Base-by-base conservation (phyloP, 805 yeast species). In the Peterozyma toletana region DNA sequence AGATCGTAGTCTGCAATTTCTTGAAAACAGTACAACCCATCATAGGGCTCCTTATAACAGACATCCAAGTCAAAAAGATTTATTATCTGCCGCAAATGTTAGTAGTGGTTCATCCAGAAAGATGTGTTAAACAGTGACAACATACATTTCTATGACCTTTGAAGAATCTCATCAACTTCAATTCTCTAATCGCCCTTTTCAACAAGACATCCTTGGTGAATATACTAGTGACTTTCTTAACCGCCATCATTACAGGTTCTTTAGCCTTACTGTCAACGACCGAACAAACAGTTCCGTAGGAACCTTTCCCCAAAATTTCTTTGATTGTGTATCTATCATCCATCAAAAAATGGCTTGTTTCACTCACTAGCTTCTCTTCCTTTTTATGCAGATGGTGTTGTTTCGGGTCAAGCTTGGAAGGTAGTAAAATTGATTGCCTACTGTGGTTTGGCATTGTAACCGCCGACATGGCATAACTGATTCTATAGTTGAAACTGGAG, bases 21-120 rank as follows among this genome's bases (percentile, higher is more conserved):
- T 59, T 89, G 95, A 58, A 81, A 84, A 58, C 96, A 86, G 58
- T 90, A 90, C 27, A 90, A 70, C 0, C 98, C 98, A 47, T 85
- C 91, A 58, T 73, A 87, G 0, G 91, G 93, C 44, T 71, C 67
- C 27, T 68, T 64, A 37, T 72, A 65, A 13, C 86, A 79, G 27
- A 88, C 64, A 55, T 88, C 96, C 37, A 86, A 68, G 54, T 89
- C 95, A 16, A 86, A 60, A 41, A 90, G 66, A 35, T 75, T 75
- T 16, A 89, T 79, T 38, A 90, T 85, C 77, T 71, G 46, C 7
- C 16, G 33, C 10, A 3, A 29, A 34, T 21, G 35, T 35, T 38
- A 35, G 75, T 75, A 17, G 88, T 78, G 39, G 89, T 84, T 75
- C 70, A 47, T 7, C 18, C 33, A 11, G 5, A 18, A 18, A 16